Conservation (phyloP, 495 filamentous ascomycete genomes). For the Lepidopterella palustris region DNA sequence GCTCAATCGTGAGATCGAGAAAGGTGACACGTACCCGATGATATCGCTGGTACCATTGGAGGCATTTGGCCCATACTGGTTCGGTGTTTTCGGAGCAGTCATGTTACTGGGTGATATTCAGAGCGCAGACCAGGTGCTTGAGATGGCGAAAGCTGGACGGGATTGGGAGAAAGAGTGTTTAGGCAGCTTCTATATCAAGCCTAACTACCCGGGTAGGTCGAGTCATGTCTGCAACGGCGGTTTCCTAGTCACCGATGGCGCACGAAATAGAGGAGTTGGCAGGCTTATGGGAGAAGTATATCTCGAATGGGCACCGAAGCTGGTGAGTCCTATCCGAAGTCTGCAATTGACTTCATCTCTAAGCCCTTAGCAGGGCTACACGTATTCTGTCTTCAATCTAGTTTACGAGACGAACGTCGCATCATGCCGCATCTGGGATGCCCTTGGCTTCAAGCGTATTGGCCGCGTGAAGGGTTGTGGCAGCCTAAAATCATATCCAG, state of each 20-base stretch:
- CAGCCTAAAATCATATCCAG: conserved; percentile 72
- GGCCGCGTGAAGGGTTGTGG: conserved; percentile 85
- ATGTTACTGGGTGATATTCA: conserved; percentile 85
- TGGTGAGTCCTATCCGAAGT: conserved; percentile 46
- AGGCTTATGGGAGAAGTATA: conserved; percentile 91
- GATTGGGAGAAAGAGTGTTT: conserved; percentile 84
- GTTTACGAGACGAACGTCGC: conserved; percentile 97
- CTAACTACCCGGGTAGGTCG: conserved; percentile 93
- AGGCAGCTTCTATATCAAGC: conserved; percentile 94
- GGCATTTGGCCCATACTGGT: conserved; percentile 86
- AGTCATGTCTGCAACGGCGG: conserved; percentile 96
- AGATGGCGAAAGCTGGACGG: conserved; percentile 50
- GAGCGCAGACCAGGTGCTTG: conserved; percentile 51
- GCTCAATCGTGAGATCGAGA: conserved; percentile 90
- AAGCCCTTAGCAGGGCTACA: conserved; percentile 59
- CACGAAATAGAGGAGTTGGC: conserved; percentile 85
- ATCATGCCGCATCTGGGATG: conserved; percentile 94
- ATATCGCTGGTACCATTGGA: conserved; percentile 66
- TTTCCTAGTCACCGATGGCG: conserved; percentile 85
- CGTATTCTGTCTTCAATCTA: conserved; percentile 95
- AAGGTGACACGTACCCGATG: conserved; percentile 95
- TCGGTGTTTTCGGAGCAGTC: conserved; percentile 87
- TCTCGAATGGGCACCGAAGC: conserved; percentile 86
- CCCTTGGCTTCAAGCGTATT: conserved; percentile 95
- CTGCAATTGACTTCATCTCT: background rate